These are phyloP conservation scores for Cercospora janseana DNA, from an alignment of 2,329 filamentous ascomycete genomes.

Conservation along the genomic window DNA sequence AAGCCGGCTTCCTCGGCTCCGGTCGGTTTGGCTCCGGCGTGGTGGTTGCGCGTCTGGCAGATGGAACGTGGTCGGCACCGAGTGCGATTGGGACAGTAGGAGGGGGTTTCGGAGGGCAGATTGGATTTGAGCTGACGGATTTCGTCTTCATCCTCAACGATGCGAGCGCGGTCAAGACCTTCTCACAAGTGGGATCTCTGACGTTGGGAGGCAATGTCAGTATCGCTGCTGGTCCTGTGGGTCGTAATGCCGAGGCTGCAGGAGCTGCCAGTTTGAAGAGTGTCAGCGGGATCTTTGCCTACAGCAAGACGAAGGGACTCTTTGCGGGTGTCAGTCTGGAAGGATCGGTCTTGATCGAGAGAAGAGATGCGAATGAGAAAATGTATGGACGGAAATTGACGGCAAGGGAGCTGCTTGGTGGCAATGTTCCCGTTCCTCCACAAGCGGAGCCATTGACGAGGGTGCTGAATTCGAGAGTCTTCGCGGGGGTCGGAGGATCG, in stretches of 20 bases:
- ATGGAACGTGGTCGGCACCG: constrained; percentile 78
- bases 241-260: constrained; percentile 91
- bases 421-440: constrained; percentile 72
- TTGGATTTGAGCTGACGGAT: constrained; percentile 83
- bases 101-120: constrained; percentile 80
- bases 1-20: constrained; percentile 81
- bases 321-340: constrained; percentile 95
- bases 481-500: constrained; percentile 62
- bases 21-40: constrained; percentile 78
- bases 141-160: constrained; percentile 99
- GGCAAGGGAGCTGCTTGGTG: constrained; percentile 76
- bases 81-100: constrained; percentile 78
- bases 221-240: constrained; percentile 88
- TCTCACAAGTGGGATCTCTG: constrained; percentile 85
- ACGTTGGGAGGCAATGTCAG: constrained; percentile 96
- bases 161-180: constrained; percentile 80
- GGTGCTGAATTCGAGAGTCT: constrained; percentile 80
- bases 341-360: constrained; percentile 87
- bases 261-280: constrained; percentile 87
- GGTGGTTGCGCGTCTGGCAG: constrained; percentile 73
- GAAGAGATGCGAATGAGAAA: constrained; percentile 95
- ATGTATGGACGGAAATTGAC: constrained; percentile 82
- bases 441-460: constrained; percentile 81
- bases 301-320: constrained; percentile 95
- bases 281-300: constrained; percentile 90